Base-by-base conservation (phyloP, 2,329 filamentous ascomycete genomes). In the Blastomyces parvus region DNA sequence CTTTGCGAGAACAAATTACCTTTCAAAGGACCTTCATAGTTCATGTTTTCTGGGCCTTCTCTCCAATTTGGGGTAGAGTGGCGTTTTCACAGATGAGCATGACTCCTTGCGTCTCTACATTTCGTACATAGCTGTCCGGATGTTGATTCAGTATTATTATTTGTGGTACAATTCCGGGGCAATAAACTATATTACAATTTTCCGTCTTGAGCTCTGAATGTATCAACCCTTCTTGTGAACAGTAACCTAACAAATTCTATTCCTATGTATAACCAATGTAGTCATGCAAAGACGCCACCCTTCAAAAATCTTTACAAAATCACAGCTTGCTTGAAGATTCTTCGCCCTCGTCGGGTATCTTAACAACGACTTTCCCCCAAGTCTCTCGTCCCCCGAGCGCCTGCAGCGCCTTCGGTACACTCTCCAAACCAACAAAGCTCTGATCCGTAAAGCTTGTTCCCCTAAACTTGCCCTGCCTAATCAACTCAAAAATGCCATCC, bases 321-420 rank as follows among this genome's bases (percentile, higher is more conserved):
- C 66, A 78, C 60, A 78, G 66, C 68, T 74, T 74, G 66, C 74
- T 77, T 7, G 30, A 56, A 38, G 19, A 19, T 17, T 80, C 82
- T 55, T 83, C 81, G 71, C 91, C 88, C 3, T 85, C 81, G 69
- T 91, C 89, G 1, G 88, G 86, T 52, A 97, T 81, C 77, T 90
- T 90, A 25, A 97, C 87, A 1, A 97, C 90, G 0, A 97, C 93
- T 82, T 97, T 97, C 0, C 93, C 93, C 93, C 93, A 97, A 1
- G 91, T 96, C 60, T 88, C 89, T 64, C 93, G 82, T 0, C 85
- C 85, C 1, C 90, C 92, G 62, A 97, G 77, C 2, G 89, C 89
- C 70, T 87, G 81, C 70, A 97, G 75, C 0, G 92, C 92, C 65
- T 84, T 84, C 0, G 88, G 88, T 36, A 97, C 83, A 64, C 82